Base-by-base conservation (phyloP, 805 yeast genomes). In the Yamadazyma insecticola region DNA sequence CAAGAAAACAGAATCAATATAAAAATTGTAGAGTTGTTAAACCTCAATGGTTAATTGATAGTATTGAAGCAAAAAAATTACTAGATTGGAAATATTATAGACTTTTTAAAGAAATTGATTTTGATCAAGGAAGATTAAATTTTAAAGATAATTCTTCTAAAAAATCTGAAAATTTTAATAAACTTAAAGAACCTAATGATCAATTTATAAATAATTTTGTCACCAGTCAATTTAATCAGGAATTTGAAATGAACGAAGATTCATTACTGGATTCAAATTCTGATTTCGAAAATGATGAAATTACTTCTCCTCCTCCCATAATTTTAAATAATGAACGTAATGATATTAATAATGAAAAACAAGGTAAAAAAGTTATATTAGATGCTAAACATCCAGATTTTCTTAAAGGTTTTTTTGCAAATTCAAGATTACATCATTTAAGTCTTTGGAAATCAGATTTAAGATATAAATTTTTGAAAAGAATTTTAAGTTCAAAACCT, bases 341-440 rank as follows among this genome's bases (percentile, higher is more conserved):
- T 28, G 25, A 38, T 30, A 13, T 32, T 30, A 13, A 20, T 17
- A 31, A 45, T 29, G 10, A 37, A 28, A 11, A 44, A 31, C 5
- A 30, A 32, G 30, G 33, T 44, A 15, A 43, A 37, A 20, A 29
- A 33, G 8, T 29, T 14, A 14, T 24, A 9, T 32, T 34, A 24
- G 81, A 81, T 48, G 85, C 95, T 20, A 75, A 72, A 33, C 80
- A 85, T 47, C 95, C 96, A 0, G 72, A 77, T 30, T 90, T 88
- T 45, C 57, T 92, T 17, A 48, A 68, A 13, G 69, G 68, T 22
- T 90, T 82, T 53, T 90, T 88, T 54, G 72, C 78, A 5, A 78
- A 81, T 32, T 89, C 97, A 1, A 64, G 97, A 30, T 60, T 90
- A 18, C 97, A 92, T 49, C 96, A 88, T 55, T 61, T 92, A 27